Base-by-base conservation (phyloP, 2,329 filamentous ascomycete species). In the Ampelomyces quisqualis region DNA sequence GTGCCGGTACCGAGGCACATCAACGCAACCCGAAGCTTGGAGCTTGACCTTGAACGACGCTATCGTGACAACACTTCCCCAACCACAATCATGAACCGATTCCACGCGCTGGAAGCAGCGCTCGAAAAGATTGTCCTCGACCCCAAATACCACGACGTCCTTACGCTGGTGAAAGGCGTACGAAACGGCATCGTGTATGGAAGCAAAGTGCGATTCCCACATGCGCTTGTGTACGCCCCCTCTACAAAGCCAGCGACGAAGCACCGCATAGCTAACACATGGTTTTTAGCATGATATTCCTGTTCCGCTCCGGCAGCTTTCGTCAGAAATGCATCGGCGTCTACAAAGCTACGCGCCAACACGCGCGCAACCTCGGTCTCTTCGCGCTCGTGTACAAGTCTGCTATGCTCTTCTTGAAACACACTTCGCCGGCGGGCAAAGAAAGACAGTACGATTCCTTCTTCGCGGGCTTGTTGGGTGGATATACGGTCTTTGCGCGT, bases 171-270 rank as follows among this genome's bases (percentile, higher is more conserved):
- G 69, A 98, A 98, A 79, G 89, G 84, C 60, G 86, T 93, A 55
- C 89, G 93, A 72, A 98, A 97, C 82, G 93, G 93, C 69, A 84
- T 90, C 53, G 89, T 98, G 50, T 98, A 98, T 73, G 93, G 93
- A 47, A 83, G 88, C 60, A 97, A 97, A 80, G 89, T 98, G 70
- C 90, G 93, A 51, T 97, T 98, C 74, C 93, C 93, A 52, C 93
- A 98, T 74, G 93, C 93, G 47, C 79, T 98, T 56, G 93, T 98
- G 79, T 83, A 76, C 50, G 74, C 57, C 27, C 4, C 11, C 13
- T 21, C 10, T 1, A 14, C 27, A 34, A 17, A 7, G 13, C 7
- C 3, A 4, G 15, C 7, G 4, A 8, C 3, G 5, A 22, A 15
- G 24, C 17, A 15, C 8, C 21, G n/a, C 11, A 40, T n/a, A 7